A percentile compares a stretch with the other conserved stretches of the same genome.
Conservation (phyloP, 495 filamentous ascomycete species). For the Neurospora sp. region DNA sequence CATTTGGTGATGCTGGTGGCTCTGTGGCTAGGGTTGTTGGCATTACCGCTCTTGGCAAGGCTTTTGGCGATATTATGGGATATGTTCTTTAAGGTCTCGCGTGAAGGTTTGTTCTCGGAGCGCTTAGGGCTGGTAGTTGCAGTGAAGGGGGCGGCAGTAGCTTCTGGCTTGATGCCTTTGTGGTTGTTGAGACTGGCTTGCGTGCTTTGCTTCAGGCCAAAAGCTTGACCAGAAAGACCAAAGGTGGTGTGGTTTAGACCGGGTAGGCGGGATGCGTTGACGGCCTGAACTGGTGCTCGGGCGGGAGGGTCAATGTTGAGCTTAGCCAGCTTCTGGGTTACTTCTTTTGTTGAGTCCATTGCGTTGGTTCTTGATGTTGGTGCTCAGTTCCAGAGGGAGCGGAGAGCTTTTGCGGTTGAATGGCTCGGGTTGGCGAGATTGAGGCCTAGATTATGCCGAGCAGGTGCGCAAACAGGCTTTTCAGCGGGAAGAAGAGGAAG, state of each 20-base stretch:
- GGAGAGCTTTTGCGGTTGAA: not conserved
- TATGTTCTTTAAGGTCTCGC: not conserved
- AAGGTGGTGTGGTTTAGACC: no score
- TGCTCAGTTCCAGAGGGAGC: no score
- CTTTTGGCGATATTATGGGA: not conserved
- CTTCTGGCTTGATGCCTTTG: not conserved
- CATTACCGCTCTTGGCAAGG: not conserved
- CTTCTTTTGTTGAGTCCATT: not conserved
- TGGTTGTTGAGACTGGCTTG: not conserved
- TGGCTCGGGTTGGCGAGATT: fast-evolving
- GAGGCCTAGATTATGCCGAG: not conserved
- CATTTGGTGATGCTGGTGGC: not conserved
- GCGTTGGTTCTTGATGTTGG: not conserved
- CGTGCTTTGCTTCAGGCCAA: not conserved
- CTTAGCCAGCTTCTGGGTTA: not conserved
- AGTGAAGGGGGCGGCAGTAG: fast-evolving
- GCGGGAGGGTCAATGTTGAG: not conserved
- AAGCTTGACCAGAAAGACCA: not conserved
- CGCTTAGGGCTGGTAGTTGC: not conserved
- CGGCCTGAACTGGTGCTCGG: not conserved
- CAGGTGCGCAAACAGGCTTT: no score
- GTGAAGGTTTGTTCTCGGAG: not conserved
- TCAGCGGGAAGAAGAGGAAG: not conserved
- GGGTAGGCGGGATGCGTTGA: not conserved
- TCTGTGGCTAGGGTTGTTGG: not conserved